These are phyloP conservation scores for Diplogelasinospora grovesii DNA, from an alignment of 495 filamentous ascomycete genomes.

Conservation along the genomic window DNA sequence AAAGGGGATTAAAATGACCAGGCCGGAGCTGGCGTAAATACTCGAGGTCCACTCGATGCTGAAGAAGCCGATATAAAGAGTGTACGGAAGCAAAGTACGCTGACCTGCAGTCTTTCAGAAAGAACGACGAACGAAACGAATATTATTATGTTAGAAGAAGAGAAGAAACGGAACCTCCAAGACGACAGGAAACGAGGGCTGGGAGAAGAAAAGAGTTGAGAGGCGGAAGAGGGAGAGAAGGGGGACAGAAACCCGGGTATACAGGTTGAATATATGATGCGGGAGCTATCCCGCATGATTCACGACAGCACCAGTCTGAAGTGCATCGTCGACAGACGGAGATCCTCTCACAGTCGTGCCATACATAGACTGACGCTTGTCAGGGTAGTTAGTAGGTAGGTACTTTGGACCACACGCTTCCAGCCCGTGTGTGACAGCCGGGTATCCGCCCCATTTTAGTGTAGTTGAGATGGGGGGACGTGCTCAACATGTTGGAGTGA, in stretches of 20 bases:
- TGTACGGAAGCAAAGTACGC: conserved; percentile 13
- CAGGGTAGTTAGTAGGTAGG: no score
- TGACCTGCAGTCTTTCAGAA: conserved; percentile 30
- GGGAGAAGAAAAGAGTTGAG: conserved; percentile 3
- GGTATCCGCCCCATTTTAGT: neutral
- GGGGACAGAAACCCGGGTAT: conserved; percentile 1
- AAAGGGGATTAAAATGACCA: conserved; percentile 6
- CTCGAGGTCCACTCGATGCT: conserved; percentile 7
- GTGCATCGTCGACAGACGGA: neutral
- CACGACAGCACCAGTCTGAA: conserved; percentile 13
- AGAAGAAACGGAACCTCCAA: conserved; percentile 3
- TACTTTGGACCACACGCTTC: no score
- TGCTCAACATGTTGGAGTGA: neutral
- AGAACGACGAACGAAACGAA: conserved; percentile 13
- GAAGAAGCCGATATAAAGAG: conserved; percentile 12
- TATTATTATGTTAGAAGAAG: conserved; percentile 5
- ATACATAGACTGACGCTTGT: no score
- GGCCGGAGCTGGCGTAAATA: conserved; percentile 15
- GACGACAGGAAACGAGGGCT: conserved; percentile 5
- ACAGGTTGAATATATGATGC: conserved; percentile 8
- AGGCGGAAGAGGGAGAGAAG: no score
- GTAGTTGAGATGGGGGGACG: neutral
- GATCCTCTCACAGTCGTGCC: neutral
- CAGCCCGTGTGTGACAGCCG: neutral
- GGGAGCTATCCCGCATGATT: conserved; percentile 8